Conservation (phyloP, 129 eudicot genomes). For the Pulicaria dysenterica region DNA sequence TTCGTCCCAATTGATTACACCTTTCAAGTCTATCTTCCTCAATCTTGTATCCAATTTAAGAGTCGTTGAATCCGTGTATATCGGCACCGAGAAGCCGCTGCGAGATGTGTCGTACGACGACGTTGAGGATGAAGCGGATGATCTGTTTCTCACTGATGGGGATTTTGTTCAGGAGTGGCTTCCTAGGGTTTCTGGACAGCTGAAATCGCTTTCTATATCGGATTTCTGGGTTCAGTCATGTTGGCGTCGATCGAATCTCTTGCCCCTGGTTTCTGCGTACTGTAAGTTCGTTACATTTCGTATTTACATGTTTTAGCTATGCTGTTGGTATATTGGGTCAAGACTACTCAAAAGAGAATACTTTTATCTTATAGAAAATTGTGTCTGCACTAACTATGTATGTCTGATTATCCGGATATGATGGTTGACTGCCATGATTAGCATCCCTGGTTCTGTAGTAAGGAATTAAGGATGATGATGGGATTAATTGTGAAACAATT, state of each 20-base stretch:
- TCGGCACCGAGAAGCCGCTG: slow-evolving; percentile 51
- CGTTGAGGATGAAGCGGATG: slow-evolving; percentile 54
- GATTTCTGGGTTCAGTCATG: slow-evolving; percentile 61
- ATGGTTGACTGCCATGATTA: too few species aligned
- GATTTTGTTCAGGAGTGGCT: slow-evolving; percentile 48
- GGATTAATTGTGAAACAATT: too few species aligned
- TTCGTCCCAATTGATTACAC: slow-evolving; percentile 22
- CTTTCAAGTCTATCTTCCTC: slow-evolving; percentile 50
- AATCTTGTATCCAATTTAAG: slow-evolving; percentile 26
- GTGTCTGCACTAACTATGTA: too few species aligned
- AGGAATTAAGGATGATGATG: too few species aligned
- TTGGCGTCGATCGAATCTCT: slow-evolving; percentile 45
- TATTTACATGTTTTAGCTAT: too few species aligned
- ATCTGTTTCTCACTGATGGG: slow-evolving; percentile 40
- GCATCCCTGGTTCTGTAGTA: too few species aligned
- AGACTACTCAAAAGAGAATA: too few species aligned
- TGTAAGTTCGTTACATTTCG: slow-evolving; percentile 42
- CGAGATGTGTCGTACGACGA: slow-evolving; percentile 38
- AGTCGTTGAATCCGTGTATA: slow-evolving; percentile 41
- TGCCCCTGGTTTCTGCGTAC: slow-evolving; percentile 41
- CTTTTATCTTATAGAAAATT: too few species aligned
- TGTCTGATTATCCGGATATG: too few species aligned
- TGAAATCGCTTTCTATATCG: slow-evolving; percentile 46
- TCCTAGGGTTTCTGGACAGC: slow-evolving; percentile 33
- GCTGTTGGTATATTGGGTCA: too few species aligned